A percentile compares a stretch with the other conserved stretches of the same genome.
Evolutionary conservation across 495 filamentous ascomycete species (phyloP).

Genomic region (Neurospora sp.): DNA sequence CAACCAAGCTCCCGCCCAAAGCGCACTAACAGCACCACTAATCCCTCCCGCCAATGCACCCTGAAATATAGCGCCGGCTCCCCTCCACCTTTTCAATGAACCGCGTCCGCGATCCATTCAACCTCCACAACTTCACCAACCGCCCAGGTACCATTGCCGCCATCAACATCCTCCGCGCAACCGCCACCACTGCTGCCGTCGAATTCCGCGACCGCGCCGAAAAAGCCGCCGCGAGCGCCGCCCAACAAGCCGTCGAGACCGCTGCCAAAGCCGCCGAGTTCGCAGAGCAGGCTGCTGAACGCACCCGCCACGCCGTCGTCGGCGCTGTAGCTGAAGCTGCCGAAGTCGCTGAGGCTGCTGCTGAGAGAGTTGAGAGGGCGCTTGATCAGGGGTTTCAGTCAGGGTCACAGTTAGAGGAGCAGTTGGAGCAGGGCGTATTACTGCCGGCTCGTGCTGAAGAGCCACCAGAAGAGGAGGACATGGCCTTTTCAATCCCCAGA

Average conservation of each 20-base stretch:
- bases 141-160: conserved; percentile 19
- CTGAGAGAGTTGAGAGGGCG: not conserved
- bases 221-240: conserved; percentile 24
- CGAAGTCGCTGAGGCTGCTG: not conserved
- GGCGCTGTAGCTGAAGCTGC: not conserved
- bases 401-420: not conserved
- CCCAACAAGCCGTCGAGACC: conserved; percentile 16
- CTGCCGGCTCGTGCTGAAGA: not conserved
- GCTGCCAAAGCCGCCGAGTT: not conserved
- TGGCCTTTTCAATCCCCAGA: conserved; percentile 58
- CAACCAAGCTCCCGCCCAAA: not conserved
- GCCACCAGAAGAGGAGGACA: conserved; percentile 24
- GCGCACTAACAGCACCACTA: not conserved
- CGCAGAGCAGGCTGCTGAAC: not conserved
- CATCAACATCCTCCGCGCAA: conserved; percentile 34
- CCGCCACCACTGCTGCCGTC: conserved; percentile 28
- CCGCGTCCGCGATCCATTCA: conserved; percentile 39
- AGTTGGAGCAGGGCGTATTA: not conserved
- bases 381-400: not conserved
- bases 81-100: conserved; percentile 27
- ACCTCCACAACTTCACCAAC: conserved; percentile 27
- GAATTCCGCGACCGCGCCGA: conserved; percentile 29
- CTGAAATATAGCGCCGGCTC: not conserved
- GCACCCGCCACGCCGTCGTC: not conserved
- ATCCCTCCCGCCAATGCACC: not conserved